Evolutionary conservation across 2,329 filamentous ascomycete species (phyloP).

Genomic region (Celoporthe dispersa): DNA sequence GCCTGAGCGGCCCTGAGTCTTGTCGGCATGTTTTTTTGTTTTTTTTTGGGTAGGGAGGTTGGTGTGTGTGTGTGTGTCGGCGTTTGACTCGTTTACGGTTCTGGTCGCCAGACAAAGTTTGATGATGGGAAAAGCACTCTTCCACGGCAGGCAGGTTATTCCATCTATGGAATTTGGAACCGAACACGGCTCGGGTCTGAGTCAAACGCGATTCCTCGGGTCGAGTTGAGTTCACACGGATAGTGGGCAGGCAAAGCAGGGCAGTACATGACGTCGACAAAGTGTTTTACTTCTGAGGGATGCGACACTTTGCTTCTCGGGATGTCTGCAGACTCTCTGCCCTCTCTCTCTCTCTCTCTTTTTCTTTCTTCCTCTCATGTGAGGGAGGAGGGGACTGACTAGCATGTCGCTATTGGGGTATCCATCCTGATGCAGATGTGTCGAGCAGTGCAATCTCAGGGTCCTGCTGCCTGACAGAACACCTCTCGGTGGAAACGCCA

Average conservation of each 20-base stretch:
- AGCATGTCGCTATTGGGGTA: not conserved
- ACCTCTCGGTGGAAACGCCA: not conserved
- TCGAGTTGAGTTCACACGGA: constrained; percentile 1
- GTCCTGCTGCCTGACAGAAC: not conserved
- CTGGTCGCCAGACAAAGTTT: not conserved
- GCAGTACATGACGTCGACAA: not conserved
- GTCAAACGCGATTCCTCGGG: not conserved
- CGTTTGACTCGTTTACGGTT: not conserved
- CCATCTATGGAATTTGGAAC: not conserved
- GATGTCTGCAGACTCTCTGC: not conserved
- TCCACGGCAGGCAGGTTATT: not conserved
- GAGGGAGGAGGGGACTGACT: not conserved
- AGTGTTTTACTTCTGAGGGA: not conserved
- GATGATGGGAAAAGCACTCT: not conserved
- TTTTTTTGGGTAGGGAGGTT: too few relatives aligned
- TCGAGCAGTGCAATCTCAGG: not conserved
- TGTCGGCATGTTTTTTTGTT: constrained; percentile 1
- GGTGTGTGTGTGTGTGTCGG: not conserved
- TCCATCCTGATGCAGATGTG: not conserved
- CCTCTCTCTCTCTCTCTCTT: not conserved
- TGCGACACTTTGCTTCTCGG: not conserved
- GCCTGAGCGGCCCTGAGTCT: not conserved
- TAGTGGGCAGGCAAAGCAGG: not conserved
- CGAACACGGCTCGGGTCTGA: not conserved
- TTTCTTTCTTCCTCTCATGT: not conserved